Base-by-base conservation (phyloP, 306 rosid genomes). In the Begonia peltatifolia region DNA sequence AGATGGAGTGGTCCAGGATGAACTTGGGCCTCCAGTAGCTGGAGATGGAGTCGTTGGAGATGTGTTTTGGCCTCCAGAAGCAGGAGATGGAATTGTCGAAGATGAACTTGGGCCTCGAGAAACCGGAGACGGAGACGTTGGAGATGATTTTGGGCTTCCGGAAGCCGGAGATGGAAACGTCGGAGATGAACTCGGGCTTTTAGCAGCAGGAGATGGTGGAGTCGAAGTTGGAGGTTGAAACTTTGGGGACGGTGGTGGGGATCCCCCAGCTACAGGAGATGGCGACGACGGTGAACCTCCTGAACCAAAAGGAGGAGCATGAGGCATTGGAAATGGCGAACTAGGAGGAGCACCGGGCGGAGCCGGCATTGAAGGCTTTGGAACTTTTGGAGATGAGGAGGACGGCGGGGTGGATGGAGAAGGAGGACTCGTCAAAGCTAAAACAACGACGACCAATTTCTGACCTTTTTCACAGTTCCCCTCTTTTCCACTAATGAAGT, bases 391-490 rank as follows among this genome's bases (percentile, higher is more conserved):
- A 47, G 55, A 16, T 2, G 70, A 57, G 14, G 47, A 55, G 42
- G 54, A 49, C 55, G 48, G 16, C 2, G 46, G 20, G 13, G 62
- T 0, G 57, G 64, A 0, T 14, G n/a, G 30, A 23, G 71, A 51
- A 7, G 56, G 35, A 25, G 56, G 30, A 1, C 66, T 14, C 36
- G 76, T 71, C 12, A 60, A 63, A 48, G 97, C 63, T 68, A 89
- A 9, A 10, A 89, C 97, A 14, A 72, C 68, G 25, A 89, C 16
- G 1, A 16, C 14, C 22, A 89, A 44, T 52, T 82, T 84, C 75
- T 89, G 97, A 14, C 94, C 97, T 53, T 82, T 78, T 1, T 58
- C 65, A 68, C 97, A 89, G 52, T 53, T 68, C 1, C 68, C 82
- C 12, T 64, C 59, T 0, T 79, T 56, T 0, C 94, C 97, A 61